Evolutionary conservation across 2,329 filamentous ascomycete species (phyloP), one percentile per base, ranked within the genome.

Genomic region (Elsinoe ampelina): DNA sequence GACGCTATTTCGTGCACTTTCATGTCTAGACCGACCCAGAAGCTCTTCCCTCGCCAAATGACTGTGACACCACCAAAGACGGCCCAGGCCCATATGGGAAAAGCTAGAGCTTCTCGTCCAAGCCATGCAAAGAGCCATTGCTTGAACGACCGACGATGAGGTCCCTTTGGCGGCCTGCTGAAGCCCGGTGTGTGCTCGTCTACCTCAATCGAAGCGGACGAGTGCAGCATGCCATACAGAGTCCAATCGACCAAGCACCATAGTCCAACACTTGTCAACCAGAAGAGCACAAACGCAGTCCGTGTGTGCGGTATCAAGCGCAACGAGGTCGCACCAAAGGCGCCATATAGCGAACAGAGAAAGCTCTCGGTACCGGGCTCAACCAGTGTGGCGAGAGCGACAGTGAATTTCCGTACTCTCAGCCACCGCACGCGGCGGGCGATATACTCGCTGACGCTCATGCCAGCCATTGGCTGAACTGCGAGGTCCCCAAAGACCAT

Each of bases 281-380:
- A 97, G 59, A 85, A 75, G 0, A 76, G 57, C 5, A 71, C 72
- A 67, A 92, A 86, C 0, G 83, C 77, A 0, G 68, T 56, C 88
- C 89, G 95, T 0, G 85, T 87, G 55, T 76, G 75, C 30, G 83
- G 75, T 7, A 86, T 72, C 68, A 78, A 83, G 0, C 86, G 82
- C 0, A 95, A 67, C 0, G 85, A 89, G 0, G 88, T 95, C 2
- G 89, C 66, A 0, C 85, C 89, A 70, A 86, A 95, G 1, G 89
- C 81, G 42, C 90, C 83, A 66, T 95, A 90, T 0, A 84, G 72
- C 19, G 86, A 89, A 71, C 90, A 96, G 0, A 97, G 68, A 34
- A 98, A 80, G 26, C 86, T 86, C 70, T 98, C 93, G 0, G 95
- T 90, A 1, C 90, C 91, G 0, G 92, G 93, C 68, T 98, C 93